Percentiles rank a stretch among this genome's conserved stretches.
phyloP scores from a whole-genome alignment of 495 filamentous ascomycete species.

The Collariella sp. region DNA sequence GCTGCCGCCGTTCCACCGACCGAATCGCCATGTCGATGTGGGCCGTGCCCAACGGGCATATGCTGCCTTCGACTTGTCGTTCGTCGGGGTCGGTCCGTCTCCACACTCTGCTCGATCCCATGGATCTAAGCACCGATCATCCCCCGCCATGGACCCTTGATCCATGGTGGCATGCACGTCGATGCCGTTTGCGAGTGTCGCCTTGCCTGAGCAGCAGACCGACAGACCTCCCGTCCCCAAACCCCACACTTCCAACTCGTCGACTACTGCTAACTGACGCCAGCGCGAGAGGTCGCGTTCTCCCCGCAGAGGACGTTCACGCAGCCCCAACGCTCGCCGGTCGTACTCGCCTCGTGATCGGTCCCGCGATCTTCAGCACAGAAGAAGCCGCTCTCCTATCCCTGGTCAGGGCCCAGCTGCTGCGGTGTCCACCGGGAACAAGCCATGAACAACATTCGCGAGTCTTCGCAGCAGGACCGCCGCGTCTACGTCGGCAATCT shows the following conservation, averaged over 20 bases:
- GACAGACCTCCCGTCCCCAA: not conserved
- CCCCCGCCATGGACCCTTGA: constrained; percentile 2
- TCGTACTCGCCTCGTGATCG: constrained; percentile 91
- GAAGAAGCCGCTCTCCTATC: constrained; percentile 80
- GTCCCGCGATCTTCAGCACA: constrained; percentile 63
- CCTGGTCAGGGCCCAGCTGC: constrained; percentile 60
- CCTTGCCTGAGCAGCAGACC: too few relatives aligned
- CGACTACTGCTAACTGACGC: constrained; percentile 34
- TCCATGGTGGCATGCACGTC: not conserved
- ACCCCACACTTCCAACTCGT: not conserved
- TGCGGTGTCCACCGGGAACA: constrained; percentile 75
- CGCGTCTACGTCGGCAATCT: constrained; percentile 99
- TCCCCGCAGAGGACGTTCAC: constrained; percentile 67
- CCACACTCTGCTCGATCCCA: constrained; percentile 3
- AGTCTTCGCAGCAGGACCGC: constrained; percentile 94
- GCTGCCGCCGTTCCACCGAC: not conserved
- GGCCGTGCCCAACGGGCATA: constrained; percentile 7
- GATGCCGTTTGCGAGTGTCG: not conserved
- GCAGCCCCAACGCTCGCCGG: constrained; percentile 54
- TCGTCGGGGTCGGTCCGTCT: constrained; percentile 2
- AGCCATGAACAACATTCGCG: constrained; percentile 89
- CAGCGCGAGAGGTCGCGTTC: constrained; percentile 96
- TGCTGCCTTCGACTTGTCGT: constrained; percentile 1
- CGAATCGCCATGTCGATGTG: constrained; percentile 4
- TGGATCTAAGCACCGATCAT: not conserved